These are phyloP conservation scores for Madurella fahalii DNA, from an alignment of 2,329 filamentous ascomycete species.

Conservation along the genomic window DNA sequence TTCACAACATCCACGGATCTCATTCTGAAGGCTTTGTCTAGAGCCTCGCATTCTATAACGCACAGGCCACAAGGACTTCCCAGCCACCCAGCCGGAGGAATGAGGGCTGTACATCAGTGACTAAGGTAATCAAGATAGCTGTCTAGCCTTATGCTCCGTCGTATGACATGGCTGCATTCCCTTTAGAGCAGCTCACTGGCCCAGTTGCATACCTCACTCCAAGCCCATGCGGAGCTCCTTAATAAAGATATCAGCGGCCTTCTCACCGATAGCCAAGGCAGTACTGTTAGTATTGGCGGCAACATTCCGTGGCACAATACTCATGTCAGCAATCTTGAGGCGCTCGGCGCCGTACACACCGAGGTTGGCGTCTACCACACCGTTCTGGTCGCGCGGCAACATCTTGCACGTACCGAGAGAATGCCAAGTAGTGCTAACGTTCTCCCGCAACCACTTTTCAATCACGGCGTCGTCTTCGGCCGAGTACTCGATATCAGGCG, in stretches of 20 bases:
- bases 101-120: no score
- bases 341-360: conserved; percentile 41
- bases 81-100: no score
- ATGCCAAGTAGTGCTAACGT: conserved; percentile 41
- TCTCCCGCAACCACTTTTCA: conserved; percentile 38
- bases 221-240: background rate
- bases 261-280: conserved; percentile 43
- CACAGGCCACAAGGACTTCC: no score
- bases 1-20: no score
- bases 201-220: no score
- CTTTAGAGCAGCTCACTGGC: no score
- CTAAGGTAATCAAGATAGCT: no score
- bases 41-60: no score
- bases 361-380: conserved; percentile 41
- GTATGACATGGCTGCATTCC: no score
- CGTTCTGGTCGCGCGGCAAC: conserved; percentile 37
- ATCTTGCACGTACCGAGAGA: conserved; percentile 45
- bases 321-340: conserved; percentile 39
- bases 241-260: conserved; percentile 31
- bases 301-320: conserved; percentile 38
- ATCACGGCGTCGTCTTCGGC: conserved; percentile 46
- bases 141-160: no score
- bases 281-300: conserved; percentile 43
- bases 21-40: no score
- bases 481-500: conserved; percentile 43